Percentiles rank a stretch among this genome's conserved stretches.
Conservation (phyloP, 2,329 filamentous ascomycete species). For the Aspergillus tanneri region DNA sequence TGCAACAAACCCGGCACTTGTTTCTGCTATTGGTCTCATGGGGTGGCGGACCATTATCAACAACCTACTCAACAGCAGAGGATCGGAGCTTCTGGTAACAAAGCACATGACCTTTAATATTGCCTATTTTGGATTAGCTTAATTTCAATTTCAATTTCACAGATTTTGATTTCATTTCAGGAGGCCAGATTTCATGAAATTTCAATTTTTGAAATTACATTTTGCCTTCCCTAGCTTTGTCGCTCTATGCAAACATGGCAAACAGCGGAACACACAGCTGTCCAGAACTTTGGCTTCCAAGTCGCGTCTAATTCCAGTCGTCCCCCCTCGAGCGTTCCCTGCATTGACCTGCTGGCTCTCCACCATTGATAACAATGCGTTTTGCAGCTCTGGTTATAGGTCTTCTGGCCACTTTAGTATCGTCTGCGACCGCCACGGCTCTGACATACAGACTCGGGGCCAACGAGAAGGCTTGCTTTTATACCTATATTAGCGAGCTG, state of each 20-base stretch:
- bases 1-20: too few species aligned
- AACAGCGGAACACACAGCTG: conserved; percentile 35
- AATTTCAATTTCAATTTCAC: too few species aligned
- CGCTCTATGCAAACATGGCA: conserved; percentile 33
- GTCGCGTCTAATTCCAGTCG: conserved; percentile 20
- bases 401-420: conserved; percentile 69
- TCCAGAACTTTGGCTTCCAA: conserved; percentile 31
- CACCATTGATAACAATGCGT: conserved; percentile 57
- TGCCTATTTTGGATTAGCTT: too few species aligned
- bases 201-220: too few species aligned
- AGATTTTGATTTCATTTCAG: too few species aligned
- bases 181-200: too few species aligned
- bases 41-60: too few species aligned
- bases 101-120: too few species aligned
- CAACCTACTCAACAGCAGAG: too few species aligned
- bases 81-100: too few species aligned
- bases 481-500: conserved; percentile 71
- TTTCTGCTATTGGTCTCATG: too few species aligned
- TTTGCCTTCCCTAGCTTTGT: conserved; percentile 18
- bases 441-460: conserved; percentile 89
- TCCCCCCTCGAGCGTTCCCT: conserved; percentile 14
- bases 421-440: conserved; percentile 77
- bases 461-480: conserved; percentile 97
- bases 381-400: conserved; percentile 61
- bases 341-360: conserved; percentile 18